Conservation (phyloP, 495 filamentous ascomycete genomes). For the Hypoxylon perforatum region DNA sequence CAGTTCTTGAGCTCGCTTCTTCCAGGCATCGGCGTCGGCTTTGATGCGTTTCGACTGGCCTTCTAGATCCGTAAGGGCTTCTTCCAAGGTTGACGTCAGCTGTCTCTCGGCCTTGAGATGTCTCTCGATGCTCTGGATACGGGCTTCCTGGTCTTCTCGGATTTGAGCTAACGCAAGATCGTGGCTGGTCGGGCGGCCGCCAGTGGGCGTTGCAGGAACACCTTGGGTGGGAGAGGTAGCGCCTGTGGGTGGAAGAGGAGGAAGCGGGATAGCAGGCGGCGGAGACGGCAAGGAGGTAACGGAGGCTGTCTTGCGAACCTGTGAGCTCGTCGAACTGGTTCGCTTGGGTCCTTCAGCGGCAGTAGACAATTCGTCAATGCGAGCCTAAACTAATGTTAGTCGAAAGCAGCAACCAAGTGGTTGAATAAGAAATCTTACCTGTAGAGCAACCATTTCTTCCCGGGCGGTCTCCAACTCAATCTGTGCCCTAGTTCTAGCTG, state of each 20-base stretch:
- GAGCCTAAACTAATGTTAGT: slow-evolving; percentile 60
- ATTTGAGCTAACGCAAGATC: slow-evolving; percentile 79
- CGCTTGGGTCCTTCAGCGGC: slow-evolving; percentile 65
- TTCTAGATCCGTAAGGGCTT: slow-evolving; percentile 94
- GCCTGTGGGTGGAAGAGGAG: slow-evolving; percentile 76
- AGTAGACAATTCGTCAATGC: slow-evolving; percentile 63
- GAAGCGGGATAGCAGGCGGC: slow-evolving; percentile 90
- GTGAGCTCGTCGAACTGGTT: slow-evolving; percentile 75
- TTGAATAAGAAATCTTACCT: slow-evolving; percentile 61
- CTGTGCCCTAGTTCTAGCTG: slow-evolving; percentile 60
- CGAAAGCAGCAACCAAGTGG: background rate
- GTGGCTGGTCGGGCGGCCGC: slow-evolving; percentile 78
- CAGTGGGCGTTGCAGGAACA: slow-evolving; percentile 59
- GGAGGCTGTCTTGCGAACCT: slow-evolving; percentile 87
- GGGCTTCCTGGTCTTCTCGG: slow-evolving; percentile 92
- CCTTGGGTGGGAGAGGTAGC: slow-evolving; percentile 52
- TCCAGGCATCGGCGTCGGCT: slow-evolving; percentile 88
- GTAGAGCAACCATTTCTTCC: slow-evolving; percentile 70
- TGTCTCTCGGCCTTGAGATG: slow-evolving; percentile 96
- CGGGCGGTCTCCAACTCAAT: slow-evolving; percentile 70
- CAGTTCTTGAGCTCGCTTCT: slow-evolving; percentile 78
- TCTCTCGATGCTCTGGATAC: slow-evolving; percentile 96
- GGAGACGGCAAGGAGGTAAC: slow-evolving; percentile 89
- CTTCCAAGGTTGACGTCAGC: slow-evolving; percentile 91
- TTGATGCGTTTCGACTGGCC: slow-evolving; percentile 85